These are phyloP conservation scores for Daedalea quercina DNA, from an alignment of 768 basidiomycete species.

Conservation along the genomic window DNA sequence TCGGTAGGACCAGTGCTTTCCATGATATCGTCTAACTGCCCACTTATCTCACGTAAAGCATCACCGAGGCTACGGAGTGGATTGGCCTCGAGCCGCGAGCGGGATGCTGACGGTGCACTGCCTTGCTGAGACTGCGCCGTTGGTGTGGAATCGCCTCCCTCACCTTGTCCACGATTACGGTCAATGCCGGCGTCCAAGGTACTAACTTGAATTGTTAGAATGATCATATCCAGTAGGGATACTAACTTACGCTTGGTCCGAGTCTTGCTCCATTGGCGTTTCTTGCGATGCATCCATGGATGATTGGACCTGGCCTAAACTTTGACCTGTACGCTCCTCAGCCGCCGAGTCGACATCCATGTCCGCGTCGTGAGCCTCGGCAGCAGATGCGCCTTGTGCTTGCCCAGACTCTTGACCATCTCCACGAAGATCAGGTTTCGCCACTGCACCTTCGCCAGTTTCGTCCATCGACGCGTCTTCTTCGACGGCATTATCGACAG, in stretches of 20 bases:
- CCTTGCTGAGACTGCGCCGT: conserved; percentile 11
- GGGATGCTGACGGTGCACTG: conserved; percentile 7
- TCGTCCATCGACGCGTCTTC: conserved; percentile 36
- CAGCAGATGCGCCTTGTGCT: conserved; percentile 6
- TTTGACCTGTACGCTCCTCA: neutral
- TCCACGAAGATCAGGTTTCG: conserved; percentile 33
- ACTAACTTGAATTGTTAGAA: conserved; percentile 3
- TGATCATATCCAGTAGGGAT: neutral
- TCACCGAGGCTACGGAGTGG: conserved; percentile 81
- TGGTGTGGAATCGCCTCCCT: conserved; percentile 8
- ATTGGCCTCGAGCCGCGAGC: conserved; percentile 36
- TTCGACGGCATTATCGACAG: conserved; percentile 23
- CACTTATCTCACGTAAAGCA: conserved; percentile 70
- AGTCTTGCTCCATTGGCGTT: neutral
- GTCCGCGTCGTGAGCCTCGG: conserved; percentile 5
- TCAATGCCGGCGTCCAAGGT: neutral
- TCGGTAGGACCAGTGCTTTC: conserved; percentile 30
- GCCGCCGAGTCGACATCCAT: conserved; percentile 2
- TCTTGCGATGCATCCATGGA: neutral
- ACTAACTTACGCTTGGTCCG: neutral
- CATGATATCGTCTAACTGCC: conserved; percentile 80
- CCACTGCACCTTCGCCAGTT: conserved; percentile 25
- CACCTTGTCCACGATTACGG: neutral
- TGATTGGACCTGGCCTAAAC: neutral
- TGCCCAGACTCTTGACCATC: conserved; percentile 15